Percentiles rank a stretch among this genome's conserved stretches.
phyloP scores from a whole-genome alignment of 495 filamentous ascomycete species.

The Saxispiralis lemnorum region DNA sequence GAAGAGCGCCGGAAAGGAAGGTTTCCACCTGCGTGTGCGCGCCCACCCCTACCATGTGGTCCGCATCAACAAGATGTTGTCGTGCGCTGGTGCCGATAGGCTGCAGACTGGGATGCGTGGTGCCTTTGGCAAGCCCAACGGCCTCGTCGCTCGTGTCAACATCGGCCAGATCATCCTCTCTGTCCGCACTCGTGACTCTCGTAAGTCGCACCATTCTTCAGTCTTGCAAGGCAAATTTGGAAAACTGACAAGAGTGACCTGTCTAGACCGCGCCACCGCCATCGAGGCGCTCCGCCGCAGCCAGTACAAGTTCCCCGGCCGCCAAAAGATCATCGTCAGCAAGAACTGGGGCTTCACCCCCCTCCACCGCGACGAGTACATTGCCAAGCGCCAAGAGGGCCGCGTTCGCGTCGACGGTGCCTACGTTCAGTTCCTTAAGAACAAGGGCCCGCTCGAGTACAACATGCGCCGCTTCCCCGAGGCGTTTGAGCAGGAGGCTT shows the following conservation, averaged over 20 bases:
- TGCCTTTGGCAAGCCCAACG: slow-evolving; percentile 98
- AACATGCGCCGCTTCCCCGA: slow-evolving; percentile 89
- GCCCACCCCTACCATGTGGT: slow-evolving; percentile 98
- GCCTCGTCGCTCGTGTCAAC: slow-evolving; percentile 93
- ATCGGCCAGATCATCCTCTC: slow-evolving; percentile 96
- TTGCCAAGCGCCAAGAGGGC: slow-evolving; percentile 76
- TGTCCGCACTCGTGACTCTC: slow-evolving; percentile 83
- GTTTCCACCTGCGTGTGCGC: slow-evolving; percentile 95
- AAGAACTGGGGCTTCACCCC: slow-evolving; percentile 99
- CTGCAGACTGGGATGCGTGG: slow-evolving; percentile 99
- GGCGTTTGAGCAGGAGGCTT: slow-evolving; percentile 44
- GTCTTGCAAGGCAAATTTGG: slow-evolving; percentile 8
- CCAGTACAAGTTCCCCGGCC: slow-evolving; percentile 99
- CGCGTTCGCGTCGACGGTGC: slow-evolving; percentile 88
- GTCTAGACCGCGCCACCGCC: slow-evolving; percentile 62
- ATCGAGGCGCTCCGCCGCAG: slow-evolving; percentile 96
- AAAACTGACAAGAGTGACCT: slow-evolving; percentile 10
- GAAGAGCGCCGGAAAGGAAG: slow-evolving; percentile 94
- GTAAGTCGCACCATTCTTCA: slow-evolving; percentile 29
- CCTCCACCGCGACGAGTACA: slow-evolving; percentile 90
- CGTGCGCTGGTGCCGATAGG: slow-evolving; percentile 98
- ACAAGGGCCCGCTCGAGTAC: slow-evolving; percentile 64
- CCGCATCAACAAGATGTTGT: slow-evolving; percentile 99
- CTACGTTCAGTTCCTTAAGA: slow-evolving; percentile 94
- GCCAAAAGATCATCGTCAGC: slow-evolving; percentile 99